A percentile compares a stretch with the other conserved stretches of the same genome.
Conservation (phyloP, 805 yeast species). For the Myxozyma udenii region DNA sequence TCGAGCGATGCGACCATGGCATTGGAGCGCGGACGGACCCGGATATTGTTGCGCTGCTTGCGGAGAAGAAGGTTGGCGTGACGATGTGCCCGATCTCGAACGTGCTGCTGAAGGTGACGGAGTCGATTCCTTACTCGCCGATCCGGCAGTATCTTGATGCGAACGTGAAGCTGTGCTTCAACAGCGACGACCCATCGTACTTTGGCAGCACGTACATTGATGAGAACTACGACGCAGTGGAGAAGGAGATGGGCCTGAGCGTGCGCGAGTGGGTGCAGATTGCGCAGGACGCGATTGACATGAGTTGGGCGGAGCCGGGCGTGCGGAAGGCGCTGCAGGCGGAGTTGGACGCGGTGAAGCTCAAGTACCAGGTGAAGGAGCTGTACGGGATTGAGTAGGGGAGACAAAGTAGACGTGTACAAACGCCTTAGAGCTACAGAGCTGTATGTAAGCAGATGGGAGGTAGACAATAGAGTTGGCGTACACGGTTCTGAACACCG, state of each 20-base stretch:
- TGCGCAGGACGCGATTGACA: constrained; percentile 63
- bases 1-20: constrained; percentile 78
- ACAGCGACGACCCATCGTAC: constrained; percentile 78
- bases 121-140: constrained; percentile 65
- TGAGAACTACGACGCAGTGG: constrained; percentile 69
- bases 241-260: constrained; percentile 61
- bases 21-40: constrained; percentile 59
- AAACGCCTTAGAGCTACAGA: too few species aligned
- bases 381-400: constrained; percentile 21
- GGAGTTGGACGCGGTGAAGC: constrained; percentile 26
- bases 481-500: too few species aligned
- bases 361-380: constrained; percentile 26
- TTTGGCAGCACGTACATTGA: constrained; percentile 75
- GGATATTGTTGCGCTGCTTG: constrained; percentile 55
- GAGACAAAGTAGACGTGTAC: not conserved
- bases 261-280: constrained; percentile 59
- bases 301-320: constrained; percentile 66
- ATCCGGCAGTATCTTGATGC: constrained; percentile 56
- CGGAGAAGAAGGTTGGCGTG: constrained; percentile 54
- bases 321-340: constrained; percentile 48
- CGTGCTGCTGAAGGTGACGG: constrained; percentile 69
- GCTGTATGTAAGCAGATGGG: too few species aligned
- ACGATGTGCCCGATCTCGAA: constrained; percentile 78
- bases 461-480: too few species aligned
- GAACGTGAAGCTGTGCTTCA: constrained; percentile 68